These are phyloP conservation scores for Sporopachydermia lactativora DNA, from an alignment of 805 yeast species.

Conservation along the genomic window DNA sequence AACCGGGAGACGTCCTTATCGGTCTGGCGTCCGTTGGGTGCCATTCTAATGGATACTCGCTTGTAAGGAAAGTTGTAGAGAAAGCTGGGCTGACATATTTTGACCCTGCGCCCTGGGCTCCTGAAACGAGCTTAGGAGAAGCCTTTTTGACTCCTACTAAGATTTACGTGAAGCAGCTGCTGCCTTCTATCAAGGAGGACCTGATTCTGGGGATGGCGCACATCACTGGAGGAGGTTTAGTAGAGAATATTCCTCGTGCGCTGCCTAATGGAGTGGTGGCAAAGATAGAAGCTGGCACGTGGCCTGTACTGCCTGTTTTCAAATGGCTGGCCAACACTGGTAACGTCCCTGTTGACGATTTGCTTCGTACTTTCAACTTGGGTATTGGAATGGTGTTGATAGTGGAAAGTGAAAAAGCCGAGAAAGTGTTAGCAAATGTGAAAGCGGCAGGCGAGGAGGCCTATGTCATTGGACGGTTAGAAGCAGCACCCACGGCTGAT, in stretches of 20 bases:
- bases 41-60: constrained; percentile 93
- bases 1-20: constrained; percentile 64
- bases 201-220: constrained; percentile 82
- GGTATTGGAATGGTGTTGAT: constrained; percentile 96
- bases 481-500: constrained; percentile 21
- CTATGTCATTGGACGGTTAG: constrained; percentile 50
- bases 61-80: constrained; percentile 85
- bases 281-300: constrained; percentile 55
- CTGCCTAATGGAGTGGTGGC: constrained; percentile 75
- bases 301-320: constrained; percentile 85
- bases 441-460: constrained; percentile 62
- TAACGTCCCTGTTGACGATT: constrained; percentile 72
- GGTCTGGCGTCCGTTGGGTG: constrained; percentile 89
- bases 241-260: constrained; percentile 93
- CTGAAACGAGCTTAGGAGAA: constrained; percentile 60
- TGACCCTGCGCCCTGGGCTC: constrained; percentile 77
- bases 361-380: constrained; percentile 82
- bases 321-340: constrained; percentile 91
- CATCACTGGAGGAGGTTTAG: constrained; percentile 96
- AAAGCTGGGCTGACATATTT: constrained; percentile 56
- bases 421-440: constrained; percentile 36
- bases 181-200: constrained; percentile 55
- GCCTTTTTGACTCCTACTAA: constrained; percentile 81
- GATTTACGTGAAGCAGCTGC: constrained; percentile 84
- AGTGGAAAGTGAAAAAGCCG: constrained; percentile 57